A percentile compares a stretch with the other conserved stretches of the same genome.
phyloP scores from a whole-genome alignment of 495 filamentous ascomycete species.

The Aspergillus sclerotioniger region DNA sequence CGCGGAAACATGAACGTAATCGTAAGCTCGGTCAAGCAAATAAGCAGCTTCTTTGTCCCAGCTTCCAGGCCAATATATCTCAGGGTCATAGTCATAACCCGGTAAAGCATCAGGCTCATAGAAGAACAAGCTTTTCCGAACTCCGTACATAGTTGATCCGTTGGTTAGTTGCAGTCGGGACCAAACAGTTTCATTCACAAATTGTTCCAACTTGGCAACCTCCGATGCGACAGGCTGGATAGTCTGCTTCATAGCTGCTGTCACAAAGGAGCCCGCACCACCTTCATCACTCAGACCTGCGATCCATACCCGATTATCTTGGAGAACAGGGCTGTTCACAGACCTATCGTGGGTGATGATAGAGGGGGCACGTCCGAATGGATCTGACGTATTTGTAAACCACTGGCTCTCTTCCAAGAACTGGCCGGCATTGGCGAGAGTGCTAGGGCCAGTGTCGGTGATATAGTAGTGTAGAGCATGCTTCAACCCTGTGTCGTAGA shows the following conservation, averaged over 20 bases:
- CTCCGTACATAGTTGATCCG: constrained; percentile 21
- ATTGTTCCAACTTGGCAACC: constrained; percentile 45
- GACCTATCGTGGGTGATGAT: constrained; percentile 51
- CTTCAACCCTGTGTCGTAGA: constrained; percentile 36
- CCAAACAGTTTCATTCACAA: constrained; percentile 43
- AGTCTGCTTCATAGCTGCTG: constrained; percentile 47
- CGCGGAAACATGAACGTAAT: constrained; percentile 52
- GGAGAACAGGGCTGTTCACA: constrained; percentile 34
- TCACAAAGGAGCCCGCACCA: constrained; percentile 45
- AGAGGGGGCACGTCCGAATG: constrained; percentile 47
- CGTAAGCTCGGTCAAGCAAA: constrained; percentile 45
- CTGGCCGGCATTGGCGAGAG: constrained; percentile 31
- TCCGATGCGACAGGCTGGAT: constrained; percentile 41
- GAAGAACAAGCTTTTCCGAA: constrained; percentile 52
- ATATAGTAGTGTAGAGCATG: constrained; percentile 53
- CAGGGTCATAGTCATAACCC: constrained; percentile 33
- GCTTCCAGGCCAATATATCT: constrained; percentile 37
- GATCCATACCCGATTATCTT: constrained; percentile 53
- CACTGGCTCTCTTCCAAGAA: constrained; percentile 40
- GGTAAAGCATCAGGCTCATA: constrained; percentile 41
- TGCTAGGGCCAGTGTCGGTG: constrained; percentile 34
- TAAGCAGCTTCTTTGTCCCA: constrained; percentile 42
- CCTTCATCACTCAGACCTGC: constrained; percentile 53
- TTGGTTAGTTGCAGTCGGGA: constrained; percentile 37
- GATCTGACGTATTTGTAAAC: constrained; percentile 44